Percentiles rank a stretch among this genome's conserved stretches.
phyloP scores from a whole-genome alignment of 345 rosid species.

The Syzygium jambos region DNA sequence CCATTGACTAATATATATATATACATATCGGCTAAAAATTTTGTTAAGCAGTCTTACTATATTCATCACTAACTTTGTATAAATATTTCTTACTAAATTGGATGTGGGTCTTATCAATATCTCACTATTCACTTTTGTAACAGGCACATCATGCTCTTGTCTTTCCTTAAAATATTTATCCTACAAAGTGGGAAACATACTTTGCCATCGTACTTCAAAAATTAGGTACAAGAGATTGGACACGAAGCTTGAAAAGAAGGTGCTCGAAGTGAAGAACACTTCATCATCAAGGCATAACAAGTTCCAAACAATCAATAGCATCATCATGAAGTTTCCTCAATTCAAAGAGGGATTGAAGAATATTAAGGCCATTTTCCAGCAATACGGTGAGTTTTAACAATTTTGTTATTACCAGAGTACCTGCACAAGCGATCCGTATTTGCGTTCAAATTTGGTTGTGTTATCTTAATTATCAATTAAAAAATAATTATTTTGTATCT shows the following conservation, averaged over 20 bases:
- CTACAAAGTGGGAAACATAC: slow-evolving; percentile 24
- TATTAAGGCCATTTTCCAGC: slow-evolving; percentile 57
- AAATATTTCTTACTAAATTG: background rate
- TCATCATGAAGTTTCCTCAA: slow-evolving; percentile 67
- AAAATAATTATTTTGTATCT: background rate
- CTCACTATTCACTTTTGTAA: background rate
- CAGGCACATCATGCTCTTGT: slow-evolving; percentile 23
- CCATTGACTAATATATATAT: background rate
- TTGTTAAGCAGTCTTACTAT: background rate
- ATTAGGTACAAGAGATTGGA: slow-evolving; percentile 58
- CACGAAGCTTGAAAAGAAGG: slow-evolving; percentile 54
- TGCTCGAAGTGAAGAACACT: slow-evolving; percentile 51
- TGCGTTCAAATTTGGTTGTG: background rate
- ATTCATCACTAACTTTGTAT: background rate
- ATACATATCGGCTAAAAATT: background rate
- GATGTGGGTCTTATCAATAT: background rate
- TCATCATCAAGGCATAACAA: slow-evolving; percentile 21
- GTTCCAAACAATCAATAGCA: slow-evolving; percentile 58
- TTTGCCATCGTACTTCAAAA: slow-evolving; percentile 38
- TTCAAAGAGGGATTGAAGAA: slow-evolving; percentile 51
- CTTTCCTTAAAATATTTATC: slow-evolving; percentile 29
- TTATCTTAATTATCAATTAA: background rate
- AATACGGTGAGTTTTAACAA: slow-evolving; percentile 37
- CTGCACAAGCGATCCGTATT: background rate
- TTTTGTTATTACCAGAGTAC: background rate